Conservation (phyloP, 2,329 filamentous ascomycete genomes). For the Falciphora oryzae region DNA sequence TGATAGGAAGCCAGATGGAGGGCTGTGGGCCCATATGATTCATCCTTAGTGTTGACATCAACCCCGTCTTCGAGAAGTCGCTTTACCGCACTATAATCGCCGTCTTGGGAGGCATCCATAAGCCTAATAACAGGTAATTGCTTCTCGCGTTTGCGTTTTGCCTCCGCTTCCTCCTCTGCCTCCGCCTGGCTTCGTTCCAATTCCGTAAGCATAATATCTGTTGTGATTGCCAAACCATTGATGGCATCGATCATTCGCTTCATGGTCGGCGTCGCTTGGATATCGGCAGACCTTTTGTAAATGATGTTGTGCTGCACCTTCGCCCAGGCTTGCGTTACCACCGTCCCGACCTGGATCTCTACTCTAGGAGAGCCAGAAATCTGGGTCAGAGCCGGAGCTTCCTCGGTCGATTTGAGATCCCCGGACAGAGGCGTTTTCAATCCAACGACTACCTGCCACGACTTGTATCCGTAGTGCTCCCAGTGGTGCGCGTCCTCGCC, state of each 20-base stretch:
- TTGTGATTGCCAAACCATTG: slow-evolving; percentile 2
- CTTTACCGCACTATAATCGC: not conserved
- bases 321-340: slow-evolving; percentile 2
- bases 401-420: too few relatives aligned
- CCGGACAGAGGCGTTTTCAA: not conserved
- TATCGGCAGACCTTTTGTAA: not conserved
- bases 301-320: slow-evolving; percentile 5
- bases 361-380: not conserved
- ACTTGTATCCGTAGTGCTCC: slow-evolving; percentile 4
- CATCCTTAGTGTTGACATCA: not conserved
- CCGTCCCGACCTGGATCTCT: slow-evolving; percentile 1
- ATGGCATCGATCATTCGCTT: slow-evolving; percentile 3
- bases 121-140: not conserved
- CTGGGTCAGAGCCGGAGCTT: too few relatives aligned
- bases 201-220: slow-evolving; percentile 1
- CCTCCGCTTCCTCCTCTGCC: not conserved
- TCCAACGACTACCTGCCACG: not conserved
- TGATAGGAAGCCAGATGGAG: not conserved
- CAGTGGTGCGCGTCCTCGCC: not conserved
- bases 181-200: not conserved
- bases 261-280: not conserved
- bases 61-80: not conserved
- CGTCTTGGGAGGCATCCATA: not conserved
- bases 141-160: not conserved
- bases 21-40: not conserved